Evolutionary conservation across 768 basidiomycete genomes (phyloP), one percentile per base, ranked within the genome.

Genomic region (Hysterangium stoloniferum): DNA sequence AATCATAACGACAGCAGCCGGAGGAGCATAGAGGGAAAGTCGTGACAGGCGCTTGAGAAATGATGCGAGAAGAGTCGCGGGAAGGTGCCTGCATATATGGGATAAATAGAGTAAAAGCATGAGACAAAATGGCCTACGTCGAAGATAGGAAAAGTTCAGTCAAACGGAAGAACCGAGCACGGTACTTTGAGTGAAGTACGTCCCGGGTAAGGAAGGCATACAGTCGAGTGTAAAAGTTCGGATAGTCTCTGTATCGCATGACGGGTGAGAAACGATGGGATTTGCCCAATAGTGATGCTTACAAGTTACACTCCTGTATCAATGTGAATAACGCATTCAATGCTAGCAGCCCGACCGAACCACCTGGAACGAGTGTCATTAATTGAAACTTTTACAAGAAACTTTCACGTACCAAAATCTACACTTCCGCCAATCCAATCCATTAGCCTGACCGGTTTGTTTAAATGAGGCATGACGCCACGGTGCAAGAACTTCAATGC

Each of bases 271-370:
- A 19, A 43, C 9, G 24, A 43, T 55, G 22, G 24, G 22, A 35
- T 20, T 3, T 29, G 9, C 11, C 24, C 17, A 34, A 9, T 34
- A 9, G 13, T 24, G 40, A n/a, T 41, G 74, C 88, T 62, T 61
- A 90, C 94, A 99, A 73, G 58, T 96, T 96, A 62, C 96, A 93
- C 45, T 92, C 82, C 52, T 78, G 86, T 67, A 98, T 97, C 54
- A 99, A 72, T 11, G 84, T 77, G 61, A 92, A 98, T 44, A 99
- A 66, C 1, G 89, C 85, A 58, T 98, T 98, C 56, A 99, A 73
- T 1, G 90, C 92, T 37, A 98, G 70, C 50, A 99, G 72, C 1
- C 91, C 96, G 13, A 87, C 75, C 0, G 82, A 76, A 1, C 91
- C 93, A 29, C 93, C 91, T 87, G 24, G 17, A 27, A 33, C 34